Evolutionary conservation across 2,329 filamentous ascomycete genomes (phyloP).

Genomic region (Microascus cirrosus): DNA sequence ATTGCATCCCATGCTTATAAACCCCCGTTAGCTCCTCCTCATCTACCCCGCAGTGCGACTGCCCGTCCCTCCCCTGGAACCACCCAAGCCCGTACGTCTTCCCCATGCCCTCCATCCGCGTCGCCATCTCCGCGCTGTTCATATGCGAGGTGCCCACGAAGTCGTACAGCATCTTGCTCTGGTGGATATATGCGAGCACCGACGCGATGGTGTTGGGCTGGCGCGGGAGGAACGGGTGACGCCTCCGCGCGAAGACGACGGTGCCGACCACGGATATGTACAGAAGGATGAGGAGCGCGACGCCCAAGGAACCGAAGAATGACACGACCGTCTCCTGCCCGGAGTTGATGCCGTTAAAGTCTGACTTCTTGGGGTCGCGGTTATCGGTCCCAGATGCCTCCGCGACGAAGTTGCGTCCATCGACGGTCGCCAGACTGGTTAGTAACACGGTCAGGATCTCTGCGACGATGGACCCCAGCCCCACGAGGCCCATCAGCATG

Average conservation of each 20-base stretch:
- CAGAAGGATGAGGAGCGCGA: conserved; percentile 52
- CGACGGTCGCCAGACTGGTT: conserved; percentile 52
- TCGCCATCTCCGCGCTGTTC: conserved; percentile 49
- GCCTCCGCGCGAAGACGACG: conserved; percentile 49
- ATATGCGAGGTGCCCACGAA: conserved; percentile 62
- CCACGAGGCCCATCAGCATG: conserved; percentile 55
- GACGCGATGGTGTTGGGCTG: conserved; percentile 71
- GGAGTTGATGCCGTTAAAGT: conserved; percentile 22
- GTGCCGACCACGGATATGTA: conserved; percentile 51
- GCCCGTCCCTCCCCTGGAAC: conserved; percentile 63
- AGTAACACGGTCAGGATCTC: conserved; percentile 64
- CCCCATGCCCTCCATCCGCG: conserved; percentile 43
- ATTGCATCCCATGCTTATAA: conserved; percentile 54
- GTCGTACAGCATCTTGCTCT: conserved; percentile 67
- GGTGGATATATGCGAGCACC: conserved; percentile 67
- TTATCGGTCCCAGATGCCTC: conserved; percentile 5
- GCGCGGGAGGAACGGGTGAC: conserved; percentile 62
- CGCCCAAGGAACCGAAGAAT: conserved; percentile 53
- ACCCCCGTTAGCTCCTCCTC: conserved; percentile 57
- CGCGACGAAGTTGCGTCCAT: conserved; percentile 47
- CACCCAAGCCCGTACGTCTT: conserved; percentile 68
- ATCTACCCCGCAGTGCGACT: conserved; percentile 67
- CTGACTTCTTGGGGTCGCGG: conserved; percentile 3
- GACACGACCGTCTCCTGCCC: conserved; percentile 51
- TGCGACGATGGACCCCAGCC: conserved; percentile 58